Evolutionary conservation across 331 rosid genomes (phyloP).

Genomic region (Quercus tomentella): DNA sequence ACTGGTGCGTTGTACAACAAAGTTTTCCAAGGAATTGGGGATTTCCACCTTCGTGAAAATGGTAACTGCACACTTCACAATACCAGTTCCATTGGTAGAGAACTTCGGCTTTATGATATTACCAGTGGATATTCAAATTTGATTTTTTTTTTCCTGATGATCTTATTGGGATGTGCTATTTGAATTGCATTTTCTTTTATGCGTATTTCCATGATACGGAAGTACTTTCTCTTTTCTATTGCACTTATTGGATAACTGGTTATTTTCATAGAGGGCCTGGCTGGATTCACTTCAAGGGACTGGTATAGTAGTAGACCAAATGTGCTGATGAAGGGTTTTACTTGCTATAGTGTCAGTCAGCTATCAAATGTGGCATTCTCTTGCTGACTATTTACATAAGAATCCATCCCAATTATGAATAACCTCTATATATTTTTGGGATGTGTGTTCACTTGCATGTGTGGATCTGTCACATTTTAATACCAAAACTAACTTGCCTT

Average conservation of each 20-base stretch:
- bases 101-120: neutral
- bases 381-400: no score
- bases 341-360: no score
- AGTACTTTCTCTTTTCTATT: neutral
- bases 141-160: neutral
- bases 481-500: no score
- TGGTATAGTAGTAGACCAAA: no score
- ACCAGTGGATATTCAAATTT: neutral
- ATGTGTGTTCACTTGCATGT: no score
- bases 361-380: no score
- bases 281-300: no score
- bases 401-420: no score
- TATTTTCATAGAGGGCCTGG: no score
- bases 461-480: no score
- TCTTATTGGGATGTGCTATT: neutral
- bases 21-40: constrained; percentile 69
- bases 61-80: constrained; percentile 40
- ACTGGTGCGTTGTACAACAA: constrained; percentile 59
- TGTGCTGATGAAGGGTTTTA: no score
- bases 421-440: no score
- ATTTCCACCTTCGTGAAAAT: constrained; percentile 83
- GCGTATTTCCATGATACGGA: neutral
- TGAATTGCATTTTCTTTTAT: neutral
- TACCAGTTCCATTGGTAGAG: neutral
- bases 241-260: neutral